phyloP scores from a whole-genome alignment of 192 early-diverging fungal species.

The Mortierella hygrophila region DNA sequence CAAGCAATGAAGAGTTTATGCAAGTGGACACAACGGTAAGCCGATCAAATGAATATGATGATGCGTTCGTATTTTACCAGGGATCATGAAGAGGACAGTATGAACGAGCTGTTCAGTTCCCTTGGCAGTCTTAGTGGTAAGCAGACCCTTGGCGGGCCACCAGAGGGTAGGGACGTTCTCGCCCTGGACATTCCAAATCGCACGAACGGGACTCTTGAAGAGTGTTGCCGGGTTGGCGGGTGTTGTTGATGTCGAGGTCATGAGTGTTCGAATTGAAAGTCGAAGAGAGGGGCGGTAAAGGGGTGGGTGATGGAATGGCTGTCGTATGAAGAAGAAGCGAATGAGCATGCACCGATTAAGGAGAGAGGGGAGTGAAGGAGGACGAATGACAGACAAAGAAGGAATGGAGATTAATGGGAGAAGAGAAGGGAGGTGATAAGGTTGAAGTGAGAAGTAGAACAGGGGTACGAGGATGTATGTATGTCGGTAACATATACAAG shows the following conservation, averaged over 20 bases:
- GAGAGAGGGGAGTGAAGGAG: not conserved
- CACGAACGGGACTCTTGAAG: constrained; percentile 45
- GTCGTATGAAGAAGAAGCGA: not conserved
- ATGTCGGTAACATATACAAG: not conserved
- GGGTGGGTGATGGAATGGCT: not conserved
- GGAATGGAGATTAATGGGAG: not conserved
- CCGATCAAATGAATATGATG: not conserved
- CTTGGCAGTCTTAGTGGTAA: not conserved
- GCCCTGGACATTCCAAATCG: constrained; percentile 52
- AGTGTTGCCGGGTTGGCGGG: constrained; percentile 36
- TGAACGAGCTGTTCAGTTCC: not conserved
- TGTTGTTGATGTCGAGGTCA: constrained; percentile 7
- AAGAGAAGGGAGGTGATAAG: not conserved
- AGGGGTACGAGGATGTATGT: not conserved
- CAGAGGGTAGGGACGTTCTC: constrained; percentile 50
- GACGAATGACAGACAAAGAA: not conserved
- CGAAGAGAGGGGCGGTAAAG: not conserved
- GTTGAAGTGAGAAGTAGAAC: not conserved
- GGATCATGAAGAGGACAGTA: constrained; percentile 54
- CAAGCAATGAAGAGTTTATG: not conserved
- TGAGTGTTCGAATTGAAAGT: constrained; percentile 2
- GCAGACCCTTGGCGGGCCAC: constrained; percentile 39
- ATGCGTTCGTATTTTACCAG: constrained; percentile 19
- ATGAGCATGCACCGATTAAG: constrained; percentile 6
- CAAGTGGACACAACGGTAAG: not conserved